Conservation (phyloP, 768 basidiomycete species). For the Naganishia vishniacii region DNA sequence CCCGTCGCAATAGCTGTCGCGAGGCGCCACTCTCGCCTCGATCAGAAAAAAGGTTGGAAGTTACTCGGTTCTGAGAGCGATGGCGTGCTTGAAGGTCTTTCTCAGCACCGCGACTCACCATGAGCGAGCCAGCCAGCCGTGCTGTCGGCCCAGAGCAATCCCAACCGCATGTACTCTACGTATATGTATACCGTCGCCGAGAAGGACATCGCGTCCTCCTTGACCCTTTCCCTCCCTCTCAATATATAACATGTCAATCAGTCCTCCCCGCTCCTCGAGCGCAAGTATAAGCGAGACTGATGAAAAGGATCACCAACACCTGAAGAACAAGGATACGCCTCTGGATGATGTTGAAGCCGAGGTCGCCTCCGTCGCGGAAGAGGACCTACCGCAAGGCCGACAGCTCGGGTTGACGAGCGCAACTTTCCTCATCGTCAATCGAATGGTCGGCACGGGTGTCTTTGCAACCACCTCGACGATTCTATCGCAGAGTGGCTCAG, state of each 20-base stretch:
- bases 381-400: slow-evolving; percentile 15
- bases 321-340: slow-evolving; percentile 3
- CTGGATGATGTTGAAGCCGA: slow-evolving; percentile 16
- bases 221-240: no score
- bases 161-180: no score
- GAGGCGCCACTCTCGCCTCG: slow-evolving; percentile 10
- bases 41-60: slow-evolving; percentile 15
- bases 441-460: slow-evolving; percentile 31
- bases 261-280: neutral
- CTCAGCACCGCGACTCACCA: neutral
- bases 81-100: slow-evolving; percentile 18
- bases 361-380: neutral
- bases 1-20: no score
- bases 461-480: slow-evolving; percentile 31
- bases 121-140: neutral
- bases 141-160: no score
- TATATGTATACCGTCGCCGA: no score
- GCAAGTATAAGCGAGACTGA: slow-evolving; percentile 2
- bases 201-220: no score
- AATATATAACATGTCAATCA: neutral
- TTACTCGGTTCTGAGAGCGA: neutral
- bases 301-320: slow-evolving; percentile 10
- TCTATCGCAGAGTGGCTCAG: slow-evolving; percentile 25
- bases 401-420: slow-evolving; percentile 13
- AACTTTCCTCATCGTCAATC: slow-evolving; percentile 19